Conservation (phyloP, 2,329 filamentous ascomycete species). For the Orbilia ellipsospora region DNA sequence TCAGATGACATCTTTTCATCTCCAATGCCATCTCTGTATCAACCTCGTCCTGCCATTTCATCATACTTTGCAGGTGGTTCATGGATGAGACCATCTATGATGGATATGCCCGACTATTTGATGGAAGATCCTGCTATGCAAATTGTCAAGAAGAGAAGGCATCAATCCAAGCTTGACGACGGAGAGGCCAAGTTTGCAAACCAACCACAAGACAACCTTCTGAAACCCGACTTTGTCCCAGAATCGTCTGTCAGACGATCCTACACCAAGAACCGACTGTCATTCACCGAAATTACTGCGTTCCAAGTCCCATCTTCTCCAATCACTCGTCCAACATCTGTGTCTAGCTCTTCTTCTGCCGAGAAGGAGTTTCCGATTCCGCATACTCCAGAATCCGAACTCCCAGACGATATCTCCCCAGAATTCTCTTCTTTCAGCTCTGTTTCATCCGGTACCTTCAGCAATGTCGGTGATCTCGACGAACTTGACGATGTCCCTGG, state of each 20-base stretch:
- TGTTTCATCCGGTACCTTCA: conserved; percentile 52
- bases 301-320: conserved; percentile 50
- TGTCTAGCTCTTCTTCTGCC: conserved; percentile 26
- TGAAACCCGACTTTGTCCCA: conserved; percentile 39
- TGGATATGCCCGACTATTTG: conserved; percentile 39
- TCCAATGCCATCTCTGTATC: conserved; percentile 46
- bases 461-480: conserved; percentile 50
- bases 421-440: conserved; percentile 54
- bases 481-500: conserved; percentile 37
- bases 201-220: conserved; percentile 21
- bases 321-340: conserved; percentile 32
- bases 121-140: conserved; percentile 55
- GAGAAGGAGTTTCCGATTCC: conserved; percentile 51
- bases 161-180: conserved; percentile 50
- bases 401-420: conserved; percentile 51
- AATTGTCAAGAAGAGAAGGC: conserved; percentile 51
- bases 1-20: conserved; percentile 53
- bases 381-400: conserved; percentile 45
- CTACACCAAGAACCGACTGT: conserved; percentile 50
- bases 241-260: conserved; percentile 37
- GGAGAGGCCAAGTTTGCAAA: conserved; percentile 38
- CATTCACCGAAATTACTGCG: conserved; percentile 51
- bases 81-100: conserved; percentile 42
- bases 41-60: conserved; percentile 39
- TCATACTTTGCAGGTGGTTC: conserved; percentile 41